Base-by-base conservation (phyloP, 371 early-diverging fungal species). In the Mucor saturninus region DNA sequence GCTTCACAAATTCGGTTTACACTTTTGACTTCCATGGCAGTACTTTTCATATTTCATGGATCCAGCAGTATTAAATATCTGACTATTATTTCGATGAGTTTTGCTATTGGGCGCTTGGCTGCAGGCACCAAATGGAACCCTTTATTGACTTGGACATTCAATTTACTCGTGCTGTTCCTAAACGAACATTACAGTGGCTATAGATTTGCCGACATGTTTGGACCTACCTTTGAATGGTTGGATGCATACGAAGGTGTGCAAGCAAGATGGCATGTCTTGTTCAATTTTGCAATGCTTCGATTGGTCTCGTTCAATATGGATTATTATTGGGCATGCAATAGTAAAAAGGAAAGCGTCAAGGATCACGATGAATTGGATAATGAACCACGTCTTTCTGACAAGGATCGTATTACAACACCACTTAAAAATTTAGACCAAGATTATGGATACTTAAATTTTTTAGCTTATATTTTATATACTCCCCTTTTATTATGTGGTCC, bases 401-500 rank as follows among this genome's bases (percentile, higher is more conserved):
- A 82, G 57, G 86, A 89, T 7, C 84, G 93, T 9, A 85, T 88
- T n/a, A 73, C 76, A 37, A 62, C 61, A 4, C 80, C 92, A 8
- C 77, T 83, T 30, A 64, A 73, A 26, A 58, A 59, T 2, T 46
- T 46, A 21, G 46, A 46, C 6, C 65, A 74, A 6, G 93, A 95
- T 49, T 98, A 95, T 76, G 89, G 79, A 59, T 84, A 90, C 54
- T 54, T 76, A 49, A 80, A 91, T 65, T 98, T 92, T 67, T 72
- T 93, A 57, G 81, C 89, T 0, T 97, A 95, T 72, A 66, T 91
- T 10, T 64, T 94, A 9, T 98, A 98, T 63, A 86, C 91, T 2
- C 98, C 98, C 1, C 81, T 98, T 37, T 95, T 92, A 61, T 73
- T 97, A 38, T 95, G 97, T 30, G 98, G 98, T 0, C 98, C 98